phyloP scores from a whole-genome alignment of 768 basidiomycete genomes.

The Plicaturopsis crispa region DNA sequence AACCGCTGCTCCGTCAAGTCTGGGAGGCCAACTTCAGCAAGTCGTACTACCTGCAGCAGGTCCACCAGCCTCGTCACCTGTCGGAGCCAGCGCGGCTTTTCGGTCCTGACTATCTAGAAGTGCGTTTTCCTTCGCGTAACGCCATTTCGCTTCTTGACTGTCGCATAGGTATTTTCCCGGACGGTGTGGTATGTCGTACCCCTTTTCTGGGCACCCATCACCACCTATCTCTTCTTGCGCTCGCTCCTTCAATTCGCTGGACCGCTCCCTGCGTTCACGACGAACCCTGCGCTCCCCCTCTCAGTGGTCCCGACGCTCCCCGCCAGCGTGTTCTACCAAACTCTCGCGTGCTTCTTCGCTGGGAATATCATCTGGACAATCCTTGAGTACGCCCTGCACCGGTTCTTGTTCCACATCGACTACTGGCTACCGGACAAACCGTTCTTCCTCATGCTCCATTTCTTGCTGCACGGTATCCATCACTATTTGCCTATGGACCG shows the following conservation, averaged over 20 bases:
- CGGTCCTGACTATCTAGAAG: conserved; percentile 76
- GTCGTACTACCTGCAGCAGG: conserved; percentile 91
- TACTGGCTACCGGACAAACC: conserved; percentile 77
- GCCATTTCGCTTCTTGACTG: conserved; percentile 41
- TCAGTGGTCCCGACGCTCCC: conserved; percentile 42
- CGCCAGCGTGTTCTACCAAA: conserved; percentile 41
- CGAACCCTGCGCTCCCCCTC: conserved; percentile 53
- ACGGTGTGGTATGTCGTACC: conserved; percentile 98
- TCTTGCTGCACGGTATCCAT: conserved; percentile 91
- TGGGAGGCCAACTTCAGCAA: conserved; percentile 90
- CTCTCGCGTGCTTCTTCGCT: conserved; percentile 62
- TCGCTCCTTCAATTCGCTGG: conserved; percentile 75
- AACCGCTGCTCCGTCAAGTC: conserved; percentile 80
- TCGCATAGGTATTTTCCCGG: too few relatives aligned
- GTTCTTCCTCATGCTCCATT: conserved; percentile 77
- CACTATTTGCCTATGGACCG: conserved; percentile 97
- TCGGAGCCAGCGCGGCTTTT: conserved; percentile 82
- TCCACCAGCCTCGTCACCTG: conserved; percentile 92
- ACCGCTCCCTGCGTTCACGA: conserved; percentile 56
- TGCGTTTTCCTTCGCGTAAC: conserved; percentile 17
- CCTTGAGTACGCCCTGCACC: conserved; percentile 87
- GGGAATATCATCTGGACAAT: conserved; percentile 94
- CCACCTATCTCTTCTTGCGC: conserved; percentile 69
- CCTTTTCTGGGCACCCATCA: conserved; percentile 84
- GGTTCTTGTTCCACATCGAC: conserved; percentile 97